These are phyloP conservation scores for Poteriospumella lacustris DNA, from an alignment of 108 stramenopile species.

Conservation along the genomic window DNA sequence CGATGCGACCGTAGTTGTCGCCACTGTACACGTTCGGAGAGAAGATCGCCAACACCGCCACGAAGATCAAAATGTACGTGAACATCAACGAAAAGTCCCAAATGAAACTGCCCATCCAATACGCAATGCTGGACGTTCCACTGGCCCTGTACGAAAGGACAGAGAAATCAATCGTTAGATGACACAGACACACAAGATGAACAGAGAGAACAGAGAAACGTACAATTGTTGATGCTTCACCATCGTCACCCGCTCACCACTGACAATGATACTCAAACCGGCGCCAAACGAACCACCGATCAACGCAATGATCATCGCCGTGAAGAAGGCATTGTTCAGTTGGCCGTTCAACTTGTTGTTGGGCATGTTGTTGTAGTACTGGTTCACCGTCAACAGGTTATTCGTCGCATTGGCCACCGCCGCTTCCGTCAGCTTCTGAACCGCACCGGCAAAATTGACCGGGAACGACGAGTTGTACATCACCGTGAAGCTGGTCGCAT, in stretches of 20 bases:
- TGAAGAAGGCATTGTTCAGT: neutral
- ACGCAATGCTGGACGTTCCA: slow-evolving; percentile 19
- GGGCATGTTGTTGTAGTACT: neutral
- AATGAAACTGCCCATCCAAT: slow-evolving; percentile 26
- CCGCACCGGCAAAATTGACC: slow-evolving; percentile 3
- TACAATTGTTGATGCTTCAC: slow-evolving; percentile 33
- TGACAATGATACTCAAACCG: slow-evolving; percentile 14
- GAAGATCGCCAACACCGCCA: neutral
- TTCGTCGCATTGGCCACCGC: slow-evolving; percentile 1
- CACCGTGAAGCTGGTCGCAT: slow-evolving; percentile 9
- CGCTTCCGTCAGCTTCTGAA: neutral
- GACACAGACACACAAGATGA: neutral
- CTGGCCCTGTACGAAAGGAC: neutral
- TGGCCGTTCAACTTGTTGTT: neutral
- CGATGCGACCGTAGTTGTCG: neutral
- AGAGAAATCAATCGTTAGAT: neutral
- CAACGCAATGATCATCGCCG: neutral
- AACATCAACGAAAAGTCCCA: neutral
- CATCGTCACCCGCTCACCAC: slow-evolving; percentile 21
- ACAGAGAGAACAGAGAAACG: neutral
- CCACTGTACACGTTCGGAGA: neutral
- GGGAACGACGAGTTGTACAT: slow-evolving; percentile 24
- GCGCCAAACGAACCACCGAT: slow-evolving; percentile 16
- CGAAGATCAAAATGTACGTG: neutral
- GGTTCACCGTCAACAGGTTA: neutral